A percentile compares a stretch with the other conserved stretches of the same genome.
Conservation (phyloP, 192 early-diverging fungal species). For the Rhizophagus prolifer region DNA sequence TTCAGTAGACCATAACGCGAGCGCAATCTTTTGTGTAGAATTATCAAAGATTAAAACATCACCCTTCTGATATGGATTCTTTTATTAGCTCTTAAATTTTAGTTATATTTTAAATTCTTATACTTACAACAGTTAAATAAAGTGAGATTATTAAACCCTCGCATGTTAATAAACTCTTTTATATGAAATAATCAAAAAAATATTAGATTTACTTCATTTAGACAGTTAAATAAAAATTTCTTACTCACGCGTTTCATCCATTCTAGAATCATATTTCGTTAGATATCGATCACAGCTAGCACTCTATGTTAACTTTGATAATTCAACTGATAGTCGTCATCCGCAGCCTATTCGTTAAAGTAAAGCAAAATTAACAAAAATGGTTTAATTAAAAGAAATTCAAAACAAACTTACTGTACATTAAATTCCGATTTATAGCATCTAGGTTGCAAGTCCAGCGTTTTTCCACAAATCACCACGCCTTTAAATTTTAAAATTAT, state of each 20-base stretch:
- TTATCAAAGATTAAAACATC: constrained; percentile 10
- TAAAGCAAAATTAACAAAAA: not conserved
- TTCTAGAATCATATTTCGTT: not conserved
- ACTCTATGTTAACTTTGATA: constrained; percentile 8
- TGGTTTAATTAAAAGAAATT: no score
- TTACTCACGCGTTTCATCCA: constrained; percentile 4
- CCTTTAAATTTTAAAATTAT: not conserved
- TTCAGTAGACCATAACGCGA: constrained; percentile 13
- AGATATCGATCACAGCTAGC: constrained; percentile 8
- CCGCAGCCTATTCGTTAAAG: constrained; percentile 12
- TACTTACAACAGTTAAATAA: constrained; percentile 20
- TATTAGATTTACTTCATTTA: no score
- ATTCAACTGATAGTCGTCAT: constrained; percentile 15
- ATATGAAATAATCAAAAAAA: not conserved
- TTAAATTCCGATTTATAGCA: not conserved
- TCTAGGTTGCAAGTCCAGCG: not conserved
- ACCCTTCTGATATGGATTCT: not conserved
- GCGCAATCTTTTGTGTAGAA: constrained; percentile 20
- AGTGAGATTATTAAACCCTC: constrained; percentile 12
- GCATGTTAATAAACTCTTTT: constrained; percentile 15
- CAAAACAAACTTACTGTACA: no score
- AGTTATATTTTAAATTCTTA: not conserved
- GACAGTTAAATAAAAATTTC: not conserved
- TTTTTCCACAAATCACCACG: not conserved
- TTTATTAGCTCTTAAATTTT: not conserved